Percentiles rank a stretch among this genome's conserved stretches.
Evolutionary conservation across 108 stramenopile species (phyloP).

Genomic region (Cyclotella distinguenda): DNA sequence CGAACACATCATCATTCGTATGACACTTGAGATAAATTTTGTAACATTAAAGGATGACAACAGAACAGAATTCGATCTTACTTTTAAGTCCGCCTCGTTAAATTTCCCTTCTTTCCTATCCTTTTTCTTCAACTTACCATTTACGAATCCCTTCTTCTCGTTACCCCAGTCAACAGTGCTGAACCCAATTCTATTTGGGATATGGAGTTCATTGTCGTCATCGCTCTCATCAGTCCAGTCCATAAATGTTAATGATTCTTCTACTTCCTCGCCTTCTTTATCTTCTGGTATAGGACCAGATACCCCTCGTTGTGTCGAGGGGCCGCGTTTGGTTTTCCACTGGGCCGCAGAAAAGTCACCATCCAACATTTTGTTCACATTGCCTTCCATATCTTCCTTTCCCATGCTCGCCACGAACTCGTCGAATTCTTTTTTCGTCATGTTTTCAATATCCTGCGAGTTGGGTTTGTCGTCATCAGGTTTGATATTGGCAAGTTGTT

Average conservation of each 20-base stretch:
- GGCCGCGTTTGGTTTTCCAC: conserved; percentile 26
- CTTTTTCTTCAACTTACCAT: conserved; percentile 72
- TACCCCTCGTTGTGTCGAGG: neutral
- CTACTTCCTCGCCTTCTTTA: neutral
- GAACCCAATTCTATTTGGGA: conserved; percentile 86
- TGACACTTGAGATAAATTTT: neutral
- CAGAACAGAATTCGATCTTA: conserved; percentile 23
- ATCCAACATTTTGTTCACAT: conserved; percentile 7
- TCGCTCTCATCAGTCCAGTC: conserved; percentile 66
- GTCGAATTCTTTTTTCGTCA: conserved; percentile 49
- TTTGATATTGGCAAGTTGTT: conserved; percentile 24
- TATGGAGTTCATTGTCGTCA: conserved; percentile 86
- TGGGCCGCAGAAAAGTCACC: conserved; percentile 12
- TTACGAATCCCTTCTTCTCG: conserved; percentile 56
- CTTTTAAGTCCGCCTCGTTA: conserved; percentile 65
- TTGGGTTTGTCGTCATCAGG: conserved; percentile 34
- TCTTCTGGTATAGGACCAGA: neutral
- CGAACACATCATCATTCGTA: neutral
- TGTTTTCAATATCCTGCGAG: conserved; percentile 33
- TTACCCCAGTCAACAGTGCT: conserved; percentile 72
- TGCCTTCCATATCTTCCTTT: conserved; percentile 6
- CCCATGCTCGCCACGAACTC: conserved; percentile 39
- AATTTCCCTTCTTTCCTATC: conserved; percentile 66
- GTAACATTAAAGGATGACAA: neutral
- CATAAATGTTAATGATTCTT: conserved; percentile 35